Evolutionary conservation across 2,329 filamentous ascomycete species (phyloP).

Genomic region (Colletotrichum abscissum): DNA sequence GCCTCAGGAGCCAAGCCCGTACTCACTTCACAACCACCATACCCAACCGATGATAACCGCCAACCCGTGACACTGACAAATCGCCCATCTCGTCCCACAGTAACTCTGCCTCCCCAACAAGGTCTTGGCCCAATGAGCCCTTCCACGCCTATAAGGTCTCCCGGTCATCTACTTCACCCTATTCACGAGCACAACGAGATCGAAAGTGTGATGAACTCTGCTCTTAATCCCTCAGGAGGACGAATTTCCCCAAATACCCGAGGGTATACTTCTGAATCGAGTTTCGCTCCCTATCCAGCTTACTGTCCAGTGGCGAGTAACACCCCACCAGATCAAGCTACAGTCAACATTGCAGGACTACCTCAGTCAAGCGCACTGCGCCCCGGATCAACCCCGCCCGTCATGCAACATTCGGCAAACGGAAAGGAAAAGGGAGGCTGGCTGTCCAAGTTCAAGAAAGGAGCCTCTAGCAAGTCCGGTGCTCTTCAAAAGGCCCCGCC

Average conservation of each 20-base stretch:
- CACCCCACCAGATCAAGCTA: not conserved
- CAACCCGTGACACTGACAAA: not conserved
- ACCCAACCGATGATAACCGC: not conserved
- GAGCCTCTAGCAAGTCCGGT: conserved; percentile 9
- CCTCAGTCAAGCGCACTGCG: not conserved
- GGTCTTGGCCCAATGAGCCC: not conserved
- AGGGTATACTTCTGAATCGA: not conserved
- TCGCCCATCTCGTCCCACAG: conserved; percentile 16
- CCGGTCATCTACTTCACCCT: conserved; percentile 33
- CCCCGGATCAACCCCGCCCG: conserved; percentile 12
- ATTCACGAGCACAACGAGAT: conserved; percentile 35
- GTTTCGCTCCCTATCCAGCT: not conserved
- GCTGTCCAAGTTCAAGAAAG: conserved; percentile 36
- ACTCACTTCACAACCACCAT: not conserved
- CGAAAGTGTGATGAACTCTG: not conserved
- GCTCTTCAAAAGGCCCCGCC: conserved; percentile 28
- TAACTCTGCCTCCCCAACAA: conserved; percentile 8
- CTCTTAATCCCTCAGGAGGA: not conserved
- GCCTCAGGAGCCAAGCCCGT: not conserved
- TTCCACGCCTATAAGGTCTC: conserved; percentile 11
- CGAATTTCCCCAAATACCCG: not conserved
- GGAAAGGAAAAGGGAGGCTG: conserved; percentile 35
- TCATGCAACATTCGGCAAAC: not conserved
- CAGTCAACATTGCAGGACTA: not conserved
- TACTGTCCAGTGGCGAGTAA: conserved; percentile 12